phyloP scores from a whole-genome alignment of 2,329 filamentous ascomycete species.

The Penicillium sp. region DNA sequence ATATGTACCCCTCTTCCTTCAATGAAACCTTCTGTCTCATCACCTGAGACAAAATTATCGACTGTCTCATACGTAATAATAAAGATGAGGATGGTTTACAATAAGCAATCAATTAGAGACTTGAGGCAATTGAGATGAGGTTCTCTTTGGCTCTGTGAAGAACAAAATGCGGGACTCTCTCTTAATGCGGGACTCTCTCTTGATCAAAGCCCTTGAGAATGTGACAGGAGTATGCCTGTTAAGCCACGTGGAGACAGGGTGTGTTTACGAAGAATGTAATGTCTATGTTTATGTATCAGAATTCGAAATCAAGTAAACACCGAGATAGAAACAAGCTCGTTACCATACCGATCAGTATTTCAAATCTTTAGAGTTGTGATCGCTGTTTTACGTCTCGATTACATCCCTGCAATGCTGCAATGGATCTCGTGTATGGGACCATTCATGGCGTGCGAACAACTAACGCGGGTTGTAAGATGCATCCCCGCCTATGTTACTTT shows the following conservation, averaged over 20 bases:
- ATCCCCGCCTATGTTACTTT: background rate
- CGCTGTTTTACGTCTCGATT: background rate
- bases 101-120: background rate
- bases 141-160: too few relatives aligned
- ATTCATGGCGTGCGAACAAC: background rate
- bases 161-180: too few relatives aligned
- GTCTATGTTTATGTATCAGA: too few relatives aligned
- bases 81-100: background rate
- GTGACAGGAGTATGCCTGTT: too few relatives aligned
- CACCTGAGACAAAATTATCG: background rate
- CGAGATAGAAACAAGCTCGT: background rate
- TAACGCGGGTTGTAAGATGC: background rate
- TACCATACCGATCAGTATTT: background rate
- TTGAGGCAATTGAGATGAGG: too few relatives aligned
- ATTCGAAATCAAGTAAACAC: too few relatives aligned
- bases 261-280: too few relatives aligned
- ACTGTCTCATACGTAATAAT: background rate
- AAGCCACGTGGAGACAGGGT: too few relatives aligned
- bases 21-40: background rate
- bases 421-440: background rate
- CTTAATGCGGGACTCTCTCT: too few relatives aligned
- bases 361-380: background rate
- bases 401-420: background rate
- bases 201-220: too few relatives aligned
- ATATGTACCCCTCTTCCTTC: background rate